Percentiles rank a stretch among this genome's conserved stretches.
Evolutionary conservation across 2,329 filamentous ascomycete genomes (phyloP).

Genomic region (Parafenestella ontariensis): DNA sequence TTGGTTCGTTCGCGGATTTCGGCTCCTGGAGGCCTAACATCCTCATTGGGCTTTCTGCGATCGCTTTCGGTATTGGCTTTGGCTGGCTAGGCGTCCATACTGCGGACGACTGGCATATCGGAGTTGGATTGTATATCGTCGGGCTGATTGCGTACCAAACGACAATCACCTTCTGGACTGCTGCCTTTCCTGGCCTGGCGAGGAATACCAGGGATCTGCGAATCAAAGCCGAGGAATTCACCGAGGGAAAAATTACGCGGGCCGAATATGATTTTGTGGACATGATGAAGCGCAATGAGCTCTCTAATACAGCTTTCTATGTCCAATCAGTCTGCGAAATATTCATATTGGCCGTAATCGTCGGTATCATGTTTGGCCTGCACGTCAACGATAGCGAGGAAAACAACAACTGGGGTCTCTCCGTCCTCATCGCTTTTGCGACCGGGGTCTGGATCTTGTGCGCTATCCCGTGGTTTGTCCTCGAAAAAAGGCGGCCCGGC

Average conservation of each 20-base stretch:
- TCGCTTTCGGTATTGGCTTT: slow-evolving; percentile 65
- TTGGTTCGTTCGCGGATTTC: slow-evolving; percentile 67
- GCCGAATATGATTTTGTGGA: slow-evolving; percentile 63
- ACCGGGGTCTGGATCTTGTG: slow-evolving; percentile 70
- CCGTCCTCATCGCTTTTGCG: slow-evolving; percentile 70
- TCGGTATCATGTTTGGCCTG: slow-evolving; percentile 60
- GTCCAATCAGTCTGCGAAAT: slow-evolving; percentile 69
- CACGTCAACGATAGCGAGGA: slow-evolving; percentile 64
- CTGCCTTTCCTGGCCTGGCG: slow-evolving; percentile 66
- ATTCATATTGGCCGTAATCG: slow-evolving; percentile 43
- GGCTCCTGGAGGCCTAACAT: slow-evolving; percentile 66
- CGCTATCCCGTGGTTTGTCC: slow-evolving; percentile 70
- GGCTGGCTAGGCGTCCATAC: slow-evolving; percentile 72
- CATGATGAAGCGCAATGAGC: slow-evolving; percentile 65
- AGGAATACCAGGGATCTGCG: slow-evolving; percentile 62
- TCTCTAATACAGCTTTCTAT: slow-evolving; percentile 70
- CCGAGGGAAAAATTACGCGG: slow-evolving; percentile 60
- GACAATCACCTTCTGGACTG: slow-evolving; percentile 72
- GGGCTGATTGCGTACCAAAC: slow-evolving; percentile 72
- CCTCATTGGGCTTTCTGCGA: slow-evolving; percentile 62
- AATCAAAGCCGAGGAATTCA: slow-evolving; percentile 56
- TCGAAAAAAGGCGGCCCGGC: slow-evolving; percentile 70
- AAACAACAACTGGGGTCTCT: slow-evolving; percentile 72
- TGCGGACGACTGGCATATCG: slow-evolving; percentile 65
- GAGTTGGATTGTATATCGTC: slow-evolving; percentile 69